phyloP scores from a whole-genome alignment of 352 stramenopile species.

The Pythium catenulatum region DNA sequence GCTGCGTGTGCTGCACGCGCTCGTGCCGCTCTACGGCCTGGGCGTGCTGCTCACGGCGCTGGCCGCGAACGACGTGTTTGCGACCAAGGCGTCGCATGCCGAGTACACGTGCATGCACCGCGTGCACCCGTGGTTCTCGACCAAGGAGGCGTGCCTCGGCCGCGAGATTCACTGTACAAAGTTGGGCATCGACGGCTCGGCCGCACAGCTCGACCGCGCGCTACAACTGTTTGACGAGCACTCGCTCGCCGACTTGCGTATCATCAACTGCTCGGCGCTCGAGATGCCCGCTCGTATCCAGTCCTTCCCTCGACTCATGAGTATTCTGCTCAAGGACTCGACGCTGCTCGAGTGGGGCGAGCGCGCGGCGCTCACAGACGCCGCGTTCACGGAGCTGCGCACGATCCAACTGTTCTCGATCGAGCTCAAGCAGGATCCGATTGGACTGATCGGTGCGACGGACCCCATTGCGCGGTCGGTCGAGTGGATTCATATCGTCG shows the following conservation, averaged over 20 bases:
- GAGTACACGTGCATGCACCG: not conserved
- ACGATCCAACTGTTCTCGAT: not conserved
- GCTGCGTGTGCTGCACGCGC: not conserved
- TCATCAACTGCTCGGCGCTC: conserved; percentile 9
- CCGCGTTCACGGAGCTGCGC: not conserved
- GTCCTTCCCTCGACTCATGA: conserved; percentile 7
- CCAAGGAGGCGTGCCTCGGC: not conserved
- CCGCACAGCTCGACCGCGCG: not conserved
- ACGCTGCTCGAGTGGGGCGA: conserved; percentile 7
- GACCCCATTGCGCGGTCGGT: conserved; percentile 12
- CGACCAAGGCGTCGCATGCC: not conserved
- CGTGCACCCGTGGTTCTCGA: conserved; percentile 12
- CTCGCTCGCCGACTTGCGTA: not conserved
- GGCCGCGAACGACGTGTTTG: not conserved
- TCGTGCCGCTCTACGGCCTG: conserved; percentile 1
- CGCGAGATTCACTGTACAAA: not conserved
- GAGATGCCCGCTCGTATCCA: conserved; percentile 13
- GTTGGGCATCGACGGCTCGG: not conserved
- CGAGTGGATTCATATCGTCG: conserved; percentile 28
- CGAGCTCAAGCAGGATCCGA: not conserved
- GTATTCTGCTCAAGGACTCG: conserved; percentile 11
- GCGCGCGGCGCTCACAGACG: not conserved
- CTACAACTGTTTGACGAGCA: not conserved
- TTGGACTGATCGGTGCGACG: not conserved
- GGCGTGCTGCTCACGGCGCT: not conserved